These are phyloP conservation scores for Geotrichum aggregatum DNA, from an alignment of 1,139 yeast genomes.

Conservation along the genomic window DNA sequence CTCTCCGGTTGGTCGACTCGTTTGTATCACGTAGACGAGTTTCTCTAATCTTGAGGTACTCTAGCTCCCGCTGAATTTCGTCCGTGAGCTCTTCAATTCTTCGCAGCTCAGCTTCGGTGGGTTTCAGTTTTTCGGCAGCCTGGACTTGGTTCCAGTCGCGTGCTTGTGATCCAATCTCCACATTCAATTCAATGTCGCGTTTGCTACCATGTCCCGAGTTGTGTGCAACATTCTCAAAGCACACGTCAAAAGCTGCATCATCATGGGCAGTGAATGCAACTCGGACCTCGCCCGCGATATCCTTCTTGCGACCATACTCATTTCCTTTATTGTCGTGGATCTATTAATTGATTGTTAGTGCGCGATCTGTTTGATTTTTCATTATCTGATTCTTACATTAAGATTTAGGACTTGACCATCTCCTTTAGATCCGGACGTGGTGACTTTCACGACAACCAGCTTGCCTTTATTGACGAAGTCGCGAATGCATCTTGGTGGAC, in stretches of 20 bases:
- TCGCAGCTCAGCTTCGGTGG: slow-evolving; percentile 83
- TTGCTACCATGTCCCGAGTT: slow-evolving; percentile 27
- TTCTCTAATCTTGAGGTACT: slow-evolving; percentile 81
- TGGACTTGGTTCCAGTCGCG: slow-evolving; percentile 96
- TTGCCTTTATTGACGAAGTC: slow-evolving; percentile 84
- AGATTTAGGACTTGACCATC: slow-evolving; percentile 81
- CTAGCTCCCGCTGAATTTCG: slow-evolving; percentile 73
- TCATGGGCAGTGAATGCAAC: slow-evolving; percentile 81
- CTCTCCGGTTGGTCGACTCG: slow-evolving; percentile 80
- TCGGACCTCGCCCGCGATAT: slow-evolving; percentile 56
- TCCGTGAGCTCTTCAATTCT: slow-evolving; percentile 75
- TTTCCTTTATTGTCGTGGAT: slow-evolving; percentile 40
- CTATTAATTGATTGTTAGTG: slow-evolving; percentile 7
- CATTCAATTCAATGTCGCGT: slow-evolving; percentile 73
- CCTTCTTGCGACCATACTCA: slow-evolving; percentile 41
- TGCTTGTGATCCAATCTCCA: slow-evolving; percentile 94
- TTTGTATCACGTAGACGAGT: slow-evolving; percentile 92
- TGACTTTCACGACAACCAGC: slow-evolving; percentile 76
- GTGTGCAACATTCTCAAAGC: slow-evolving; percentile 67
- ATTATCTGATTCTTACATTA: slow-evolving; percentile 26
- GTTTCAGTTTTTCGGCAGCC: slow-evolving; percentile 87
- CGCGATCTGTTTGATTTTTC: no score
- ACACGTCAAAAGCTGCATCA: slow-evolving; percentile 82
- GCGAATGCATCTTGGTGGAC: slow-evolving; percentile 66
- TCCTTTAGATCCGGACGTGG: slow-evolving; percentile 66